These are phyloP conservation scores for Fusarium subtropicale DNA, from an alignment of 2,329 filamentous ascomycete species.

Conservation along the genomic window DNA sequence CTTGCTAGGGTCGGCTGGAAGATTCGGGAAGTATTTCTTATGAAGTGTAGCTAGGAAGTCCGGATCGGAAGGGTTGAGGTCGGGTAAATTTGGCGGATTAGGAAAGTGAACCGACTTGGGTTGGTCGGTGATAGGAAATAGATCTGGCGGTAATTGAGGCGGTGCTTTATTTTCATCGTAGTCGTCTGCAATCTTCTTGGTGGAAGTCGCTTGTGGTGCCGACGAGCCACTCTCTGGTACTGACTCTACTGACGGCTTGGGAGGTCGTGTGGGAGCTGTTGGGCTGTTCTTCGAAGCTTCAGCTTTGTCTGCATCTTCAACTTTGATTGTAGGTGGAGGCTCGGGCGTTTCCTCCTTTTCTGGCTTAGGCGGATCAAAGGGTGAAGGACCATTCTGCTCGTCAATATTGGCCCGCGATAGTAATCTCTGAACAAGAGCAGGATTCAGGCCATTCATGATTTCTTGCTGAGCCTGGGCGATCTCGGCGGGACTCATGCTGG, in stretches of 20 bases:
- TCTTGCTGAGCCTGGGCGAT: conserved; percentile 85
- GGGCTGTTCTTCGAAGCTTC: background rate
- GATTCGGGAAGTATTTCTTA: conserved; percentile 90
- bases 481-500: conserved; percentile 82
- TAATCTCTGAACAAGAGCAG: conserved; percentile 79
- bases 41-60: conserved; percentile 88
- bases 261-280: conserved; percentile 1
- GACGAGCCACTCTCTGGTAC: background rate
- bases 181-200: conserved; percentile 48
- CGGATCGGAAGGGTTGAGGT: conserved; percentile 85
- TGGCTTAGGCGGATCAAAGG: conserved; percentile 55
- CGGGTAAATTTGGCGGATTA: conserved; percentile 64
- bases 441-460: conserved; percentile 80
- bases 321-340: conserved; percentile 50
- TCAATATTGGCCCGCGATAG: conserved; percentile 82
- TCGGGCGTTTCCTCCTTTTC: conserved; percentile 22
- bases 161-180: conserved; percentile 60
- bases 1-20: conserved; percentile 85
- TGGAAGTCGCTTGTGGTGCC: conserved; percentile 5
- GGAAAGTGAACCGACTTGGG: conserved; percentile 71
- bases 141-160: conserved; percentile 54
- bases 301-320: conserved; percentile 50
- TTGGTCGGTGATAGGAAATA: conserved; percentile 57
- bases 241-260: conserved; percentile 1
- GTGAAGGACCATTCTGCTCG: conserved; percentile 60